These are phyloP conservation scores for Apiosordaria backusii DNA, from an alignment of 495 filamentous ascomycete genomes.

Conservation along the genomic window DNA sequence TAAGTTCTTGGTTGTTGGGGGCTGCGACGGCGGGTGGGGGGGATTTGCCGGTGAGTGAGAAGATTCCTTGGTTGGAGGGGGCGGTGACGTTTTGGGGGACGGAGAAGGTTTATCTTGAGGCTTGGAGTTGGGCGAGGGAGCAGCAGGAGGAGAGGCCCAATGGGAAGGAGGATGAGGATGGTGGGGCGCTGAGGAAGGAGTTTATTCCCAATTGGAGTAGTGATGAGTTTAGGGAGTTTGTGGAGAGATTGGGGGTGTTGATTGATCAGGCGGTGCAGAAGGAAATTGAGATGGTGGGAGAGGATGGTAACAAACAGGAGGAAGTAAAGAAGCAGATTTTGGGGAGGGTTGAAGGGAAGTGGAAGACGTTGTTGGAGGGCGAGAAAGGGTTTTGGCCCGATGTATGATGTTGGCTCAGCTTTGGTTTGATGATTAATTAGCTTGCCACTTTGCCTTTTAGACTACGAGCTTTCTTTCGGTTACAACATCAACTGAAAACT, in stretches of 20 bases:
- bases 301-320: constrained; percentile 12
- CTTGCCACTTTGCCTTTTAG: no score
- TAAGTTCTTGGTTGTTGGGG: not conserved
- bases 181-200: constrained; percentile 56
- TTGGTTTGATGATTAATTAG: not conserved
- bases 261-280: constrained; percentile 30
- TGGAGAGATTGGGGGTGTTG: constrained; percentile 34
- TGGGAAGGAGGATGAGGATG: constrained; percentile 48
- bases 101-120: constrained; percentile 59
- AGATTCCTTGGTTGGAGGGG: constrained; percentile 53
- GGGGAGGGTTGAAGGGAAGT: constrained; percentile 29
- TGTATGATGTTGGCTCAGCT: constrained; percentile 10
- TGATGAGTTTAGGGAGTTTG: constrained; percentile 56
- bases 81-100: constrained; percentile 71
- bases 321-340: constrained; percentile 25
- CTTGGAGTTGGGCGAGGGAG: constrained; percentile 55
- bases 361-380: constrained; percentile 34
- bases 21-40: constrained; percentile 7
- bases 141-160: constrained; percentile 27
- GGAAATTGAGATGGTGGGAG: constrained; percentile 19
- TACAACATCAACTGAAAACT: no score
- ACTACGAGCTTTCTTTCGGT: no score
- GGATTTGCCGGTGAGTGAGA: constrained; percentile 9
- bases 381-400: constrained; percentile 38
- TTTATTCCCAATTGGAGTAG: constrained; percentile 68